A percentile compares a stretch with the other conserved stretches of the same genome.
Evolutionary conservation across 345 rosid species (phyloP).

Genomic region (Salix udensis): DNA sequence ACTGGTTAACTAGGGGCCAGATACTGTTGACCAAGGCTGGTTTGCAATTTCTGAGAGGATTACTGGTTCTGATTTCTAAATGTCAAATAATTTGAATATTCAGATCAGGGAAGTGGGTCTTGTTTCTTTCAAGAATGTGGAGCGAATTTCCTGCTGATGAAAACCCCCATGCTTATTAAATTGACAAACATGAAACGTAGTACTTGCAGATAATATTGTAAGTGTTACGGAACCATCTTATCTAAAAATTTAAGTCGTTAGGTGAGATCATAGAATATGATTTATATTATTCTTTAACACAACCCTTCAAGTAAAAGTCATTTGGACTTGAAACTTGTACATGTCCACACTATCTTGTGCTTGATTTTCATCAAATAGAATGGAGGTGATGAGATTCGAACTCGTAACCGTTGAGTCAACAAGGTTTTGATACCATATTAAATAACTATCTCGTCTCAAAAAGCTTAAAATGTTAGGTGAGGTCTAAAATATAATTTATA

Average conservation of each 20-base stretch:
- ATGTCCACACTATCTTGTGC: fast-evolving
- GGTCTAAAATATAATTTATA: no score
- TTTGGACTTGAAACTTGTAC: no score
- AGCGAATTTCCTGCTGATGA: background rate
- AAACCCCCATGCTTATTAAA: background rate
- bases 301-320: fast-evolving
- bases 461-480: no score
- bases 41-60: background rate
- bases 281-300: no score
- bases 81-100: background rate
- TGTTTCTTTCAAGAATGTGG: background rate
- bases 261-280: no score
- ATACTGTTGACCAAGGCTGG: background rate
- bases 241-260: no score
- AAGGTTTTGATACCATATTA: no score
- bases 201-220: background rate
- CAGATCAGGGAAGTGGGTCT: background rate
- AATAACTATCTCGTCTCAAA: no score
- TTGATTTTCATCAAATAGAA: no score
- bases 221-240: no score
- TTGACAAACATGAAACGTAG: background rate
- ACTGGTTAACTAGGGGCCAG: background rate
- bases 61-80: background rate
- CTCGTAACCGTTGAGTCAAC: no score
- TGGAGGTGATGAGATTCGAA: no score